Evolutionary conservation across 441 rosid species (phyloP).

Genomic region (Pelargonium fulgidum): DNA sequence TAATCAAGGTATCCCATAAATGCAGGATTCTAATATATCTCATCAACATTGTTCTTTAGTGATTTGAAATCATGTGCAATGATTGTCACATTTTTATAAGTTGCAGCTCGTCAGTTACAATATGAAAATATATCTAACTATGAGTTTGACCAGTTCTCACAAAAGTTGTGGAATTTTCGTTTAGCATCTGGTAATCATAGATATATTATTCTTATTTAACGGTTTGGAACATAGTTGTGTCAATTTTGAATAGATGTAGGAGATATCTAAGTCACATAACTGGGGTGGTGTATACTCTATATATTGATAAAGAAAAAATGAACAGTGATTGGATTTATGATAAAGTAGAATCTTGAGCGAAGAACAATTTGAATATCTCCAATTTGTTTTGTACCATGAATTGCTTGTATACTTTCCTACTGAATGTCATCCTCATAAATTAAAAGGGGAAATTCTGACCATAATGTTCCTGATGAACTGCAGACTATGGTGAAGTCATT

Average conservation of each 20-base stretch:
- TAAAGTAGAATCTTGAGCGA: neutral
- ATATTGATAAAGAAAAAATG: constrained; percentile 1
- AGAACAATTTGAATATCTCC: constrained; percentile 6
- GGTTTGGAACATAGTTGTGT: neutral
- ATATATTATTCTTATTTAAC: neutral
- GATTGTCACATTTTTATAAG: neutral
- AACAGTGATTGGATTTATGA: constrained; percentile 1
- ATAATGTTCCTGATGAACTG: constrained; percentile 21
- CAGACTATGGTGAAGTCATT: constrained; percentile 55
- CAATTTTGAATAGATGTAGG: neutral
- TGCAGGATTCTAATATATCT: too few species aligned
- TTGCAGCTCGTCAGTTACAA: neutral
- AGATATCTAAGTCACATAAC: neutral
- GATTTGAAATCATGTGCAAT: neutral
- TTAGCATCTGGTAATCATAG: neutral
- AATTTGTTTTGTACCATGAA: neutral
- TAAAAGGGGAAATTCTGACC: constrained; percentile 21
- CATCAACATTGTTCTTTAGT: too few species aligned
- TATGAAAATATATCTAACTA: neutral
- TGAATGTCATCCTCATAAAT: neutral
- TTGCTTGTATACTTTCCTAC: constrained; percentile 7
- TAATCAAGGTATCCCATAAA: too few species aligned
- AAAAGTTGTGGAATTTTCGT: neutral
- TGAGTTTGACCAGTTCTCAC: neutral
- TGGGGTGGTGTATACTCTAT: constrained; percentile 3